Conservation (phyloP, 2,329 filamentous ascomycete species). For the Phialemoniopsis sp. region DNA sequence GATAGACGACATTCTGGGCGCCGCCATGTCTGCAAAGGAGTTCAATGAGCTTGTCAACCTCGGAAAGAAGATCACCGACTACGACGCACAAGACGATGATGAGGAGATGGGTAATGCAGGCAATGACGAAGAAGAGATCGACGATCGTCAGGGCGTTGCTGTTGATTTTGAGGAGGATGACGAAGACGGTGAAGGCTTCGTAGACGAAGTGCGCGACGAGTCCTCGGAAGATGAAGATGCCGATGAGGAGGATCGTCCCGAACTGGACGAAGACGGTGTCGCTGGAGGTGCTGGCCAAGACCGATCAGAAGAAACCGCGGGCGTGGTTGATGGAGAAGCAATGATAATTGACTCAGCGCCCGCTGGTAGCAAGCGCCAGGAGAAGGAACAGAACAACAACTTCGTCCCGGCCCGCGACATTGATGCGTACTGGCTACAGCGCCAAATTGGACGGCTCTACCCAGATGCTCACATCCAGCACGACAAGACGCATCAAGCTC, state of each 20-base stretch:
- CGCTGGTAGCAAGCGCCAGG: conserved; percentile 39
- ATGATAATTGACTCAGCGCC: conserved; percentile 76
- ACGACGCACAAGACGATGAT: conserved; percentile 93
- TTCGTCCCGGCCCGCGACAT: conserved; percentile 81
- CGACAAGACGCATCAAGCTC: conserved; percentile 81
- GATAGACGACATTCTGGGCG: conserved; percentile 88
- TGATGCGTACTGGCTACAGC: conserved; percentile 95
- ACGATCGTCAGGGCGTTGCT: conserved; percentile 93
- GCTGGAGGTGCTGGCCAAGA: conserved; percentile 44
- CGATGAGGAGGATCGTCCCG: conserved; percentile 53
- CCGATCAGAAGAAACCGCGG: conserved; percentile 44
- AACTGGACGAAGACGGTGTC: conserved; percentile 45
- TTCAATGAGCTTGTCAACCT: conserved; percentile 97
- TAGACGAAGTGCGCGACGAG: conserved; percentile 85
- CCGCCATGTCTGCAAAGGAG: conserved; percentile 76
- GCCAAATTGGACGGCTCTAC: conserved; percentile 85
- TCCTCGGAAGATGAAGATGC: conserved; percentile 77
- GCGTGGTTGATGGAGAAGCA: conserved; percentile 61
- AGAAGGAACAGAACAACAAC: conserved; percentile 49
- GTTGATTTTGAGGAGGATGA: conserved; percentile 95
- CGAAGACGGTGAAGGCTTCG: conserved; percentile 72
- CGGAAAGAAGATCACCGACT: conserved; percentile 98
- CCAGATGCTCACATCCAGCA: conserved; percentile 89
- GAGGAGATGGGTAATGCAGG: conserved; percentile 74
- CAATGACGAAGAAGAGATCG: conserved; percentile 71